Conservation (phyloP, 176 grass and related monocot genomes). For the Areca catechu region DNA sequence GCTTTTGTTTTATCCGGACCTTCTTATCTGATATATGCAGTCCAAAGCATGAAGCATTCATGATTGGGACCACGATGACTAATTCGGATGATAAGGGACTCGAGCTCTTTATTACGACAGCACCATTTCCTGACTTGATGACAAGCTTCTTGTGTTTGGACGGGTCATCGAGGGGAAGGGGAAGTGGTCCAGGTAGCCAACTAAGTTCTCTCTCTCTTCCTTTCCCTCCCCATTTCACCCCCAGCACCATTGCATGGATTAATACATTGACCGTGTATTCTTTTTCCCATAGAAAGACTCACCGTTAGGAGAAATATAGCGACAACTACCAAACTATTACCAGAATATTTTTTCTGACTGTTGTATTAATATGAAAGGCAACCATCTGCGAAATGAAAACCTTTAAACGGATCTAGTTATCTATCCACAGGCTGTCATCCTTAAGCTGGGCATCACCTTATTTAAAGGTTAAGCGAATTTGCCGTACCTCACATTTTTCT, state of each 20-base stretch:
- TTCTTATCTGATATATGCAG: constrained; percentile 27
- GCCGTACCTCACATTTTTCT: no score
- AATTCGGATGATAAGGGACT: constrained; percentile 71
- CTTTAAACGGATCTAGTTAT: no score
- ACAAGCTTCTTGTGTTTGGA: constrained; percentile 83
- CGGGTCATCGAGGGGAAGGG: constrained; percentile 67
- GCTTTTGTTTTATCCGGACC: no score
- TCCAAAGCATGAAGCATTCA: constrained; percentile 84
- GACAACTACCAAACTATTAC: no score
- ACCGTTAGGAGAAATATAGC: no score
- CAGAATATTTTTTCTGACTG: no score
- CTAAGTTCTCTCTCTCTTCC: constrained; percentile 6
- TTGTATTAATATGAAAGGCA: no score
- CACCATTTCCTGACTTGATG: constrained; percentile 82
- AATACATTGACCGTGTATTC: background rate
- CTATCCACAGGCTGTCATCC: no score
- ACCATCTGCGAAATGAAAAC: no score
- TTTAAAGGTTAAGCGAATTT: no score
- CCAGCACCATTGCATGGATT: background rate
- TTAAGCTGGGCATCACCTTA: no score
- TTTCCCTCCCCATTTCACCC: background rate
- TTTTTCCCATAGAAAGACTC: no score
- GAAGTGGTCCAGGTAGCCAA: constrained; percentile 89
- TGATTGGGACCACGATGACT: constrained; percentile 67
- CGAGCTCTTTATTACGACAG: constrained; percentile 93